Base-by-base conservation (phyloP, 2,329 filamentous ascomycete species). In the Colletotrichum scovillei region DNA sequence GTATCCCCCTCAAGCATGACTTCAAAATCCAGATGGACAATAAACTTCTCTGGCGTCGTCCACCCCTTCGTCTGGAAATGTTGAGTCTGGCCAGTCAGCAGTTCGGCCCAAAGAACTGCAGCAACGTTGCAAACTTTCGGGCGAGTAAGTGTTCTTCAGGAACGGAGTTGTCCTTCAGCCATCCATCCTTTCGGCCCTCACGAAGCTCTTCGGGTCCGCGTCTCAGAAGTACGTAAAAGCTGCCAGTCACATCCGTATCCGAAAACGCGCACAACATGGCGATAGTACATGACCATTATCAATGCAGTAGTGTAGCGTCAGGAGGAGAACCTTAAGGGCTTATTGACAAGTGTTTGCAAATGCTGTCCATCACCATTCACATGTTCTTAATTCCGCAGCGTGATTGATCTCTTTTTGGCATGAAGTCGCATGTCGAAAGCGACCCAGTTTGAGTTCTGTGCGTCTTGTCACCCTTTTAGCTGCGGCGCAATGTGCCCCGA, bases 401-500 rank as follows among this genome's bases (percentile, higher is more conserved):
- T 9, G 8, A 4, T 42, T 26, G 12, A 26, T 26, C 16, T 42
- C 30, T 30, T 42, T 26, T n/a, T n/a, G 19, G 32, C 57, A 59
- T 35, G 22, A 22, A 59, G 12, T 19, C 28, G 14, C 28, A 38
- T 49, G 16, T n/a, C 42, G n/a, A 22, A 11, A 5, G 11, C 7
- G 42, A 22, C 24, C 7, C 59, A 28, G 11, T 24, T 3, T n/a
- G 11, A 24, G 32, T 12, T 35, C 32, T 35, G 46, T 32, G 14
- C 24, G 19, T 46, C 55, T 22, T 28, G n/a, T 63, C 69, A 55
- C 63, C 55, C 16, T 28, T 28, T 65, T 60, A 6, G 55, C 70
- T 30, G 55, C 70, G 70, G 70, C 67, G 67, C 66, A 56, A 65
- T 60, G 55, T 35, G 52, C 55, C 30, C 70, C 59, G 70, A 69